Evolutionary conservation across 1,284 basidiomycete species (phyloP).

Genomic region (Cystobasidium sp.): DNA sequence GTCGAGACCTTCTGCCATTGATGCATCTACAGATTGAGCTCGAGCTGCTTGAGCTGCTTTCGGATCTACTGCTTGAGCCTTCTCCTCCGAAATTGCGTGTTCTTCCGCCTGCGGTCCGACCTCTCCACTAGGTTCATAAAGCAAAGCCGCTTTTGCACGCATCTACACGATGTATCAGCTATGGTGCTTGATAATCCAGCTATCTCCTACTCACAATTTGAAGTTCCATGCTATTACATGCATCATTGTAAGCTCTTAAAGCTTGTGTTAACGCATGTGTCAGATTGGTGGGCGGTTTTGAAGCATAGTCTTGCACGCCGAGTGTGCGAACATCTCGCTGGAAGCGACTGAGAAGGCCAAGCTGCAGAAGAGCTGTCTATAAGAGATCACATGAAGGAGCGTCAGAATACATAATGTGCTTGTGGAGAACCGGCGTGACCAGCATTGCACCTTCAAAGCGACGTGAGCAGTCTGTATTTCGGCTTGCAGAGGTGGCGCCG

Average conservation of each 20-base stretch:
- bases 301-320: slow-evolving; percentile 33
- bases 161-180: not conserved
- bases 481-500: slow-evolving; percentile 8
- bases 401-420: not conserved
- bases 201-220: slow-evolving; percentile 8
- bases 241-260: slow-evolving; percentile 36
- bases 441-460: slow-evolving; percentile 18
- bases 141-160: slow-evolving; percentile 25
- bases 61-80: not conserved
- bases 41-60: not conserved
- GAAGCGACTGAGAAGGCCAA: slow-evolving; percentile 38
- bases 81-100: not conserved
- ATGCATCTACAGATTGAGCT: not conserved
- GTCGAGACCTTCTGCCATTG: not conserved
- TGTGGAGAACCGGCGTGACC: not conserved
- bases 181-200: no score
- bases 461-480: slow-evolving; percentile 24
- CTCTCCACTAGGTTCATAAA: not conserved
- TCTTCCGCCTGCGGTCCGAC: not conserved
- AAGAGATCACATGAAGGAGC: not conserved
- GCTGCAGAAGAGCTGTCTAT: slow-evolving; percentile 34
- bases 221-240: slow-evolving; percentile 37
- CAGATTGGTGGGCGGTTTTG: slow-evolving; percentile 30
- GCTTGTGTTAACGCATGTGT: slow-evolving; percentile 28
- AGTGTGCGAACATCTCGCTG: slow-evolving; percentile 41